phyloP scores from a whole-genome alignment of 2,329 filamentous ascomycete species.

The Ophiosphaerella herpotricha region DNA sequence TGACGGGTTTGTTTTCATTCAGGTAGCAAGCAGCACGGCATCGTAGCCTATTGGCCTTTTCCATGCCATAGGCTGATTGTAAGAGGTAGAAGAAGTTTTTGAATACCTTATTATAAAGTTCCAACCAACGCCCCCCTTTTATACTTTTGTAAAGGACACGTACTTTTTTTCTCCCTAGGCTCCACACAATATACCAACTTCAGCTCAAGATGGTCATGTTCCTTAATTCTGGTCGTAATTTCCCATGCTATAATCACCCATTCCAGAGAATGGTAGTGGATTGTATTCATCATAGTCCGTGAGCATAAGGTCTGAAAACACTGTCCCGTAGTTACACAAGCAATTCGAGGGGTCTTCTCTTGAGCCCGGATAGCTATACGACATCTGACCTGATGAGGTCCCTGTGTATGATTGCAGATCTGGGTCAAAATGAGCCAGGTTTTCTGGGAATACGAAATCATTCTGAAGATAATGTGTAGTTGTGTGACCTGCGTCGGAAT shows the following conservation, averaged over 20 bases:
- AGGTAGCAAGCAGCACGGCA: too few species aligned
- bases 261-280: constrained; percentile 4
- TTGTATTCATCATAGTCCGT: constrained; percentile 23
- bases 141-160: too few species aligned
- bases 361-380: not conserved
- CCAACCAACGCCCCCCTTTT: too few species aligned
- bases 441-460: too few species aligned
- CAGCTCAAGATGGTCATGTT: not conserved
- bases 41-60: too few species aligned
- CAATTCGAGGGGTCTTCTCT: not conserved
- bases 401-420: not conserved
- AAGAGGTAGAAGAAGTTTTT: too few species aligned
- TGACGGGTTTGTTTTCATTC: too few species aligned
- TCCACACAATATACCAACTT: too few species aligned
- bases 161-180: too few species aligned
- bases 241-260: not conserved
- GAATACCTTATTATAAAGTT: too few species aligned
- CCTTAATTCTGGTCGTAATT: not conserved
- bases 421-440: too few species aligned
- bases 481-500: not conserved
- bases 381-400: not conserved
- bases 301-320: constrained; percentile 15
- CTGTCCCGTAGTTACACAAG: not conserved
- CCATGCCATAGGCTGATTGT: too few species aligned
- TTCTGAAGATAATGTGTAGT: not conserved